Percentiles rank a stretch among this genome's conserved stretches.
phyloP scores from a whole-genome alignment of 768 basidiomycete genomes.

The Filobasidium wieringae region DNA sequence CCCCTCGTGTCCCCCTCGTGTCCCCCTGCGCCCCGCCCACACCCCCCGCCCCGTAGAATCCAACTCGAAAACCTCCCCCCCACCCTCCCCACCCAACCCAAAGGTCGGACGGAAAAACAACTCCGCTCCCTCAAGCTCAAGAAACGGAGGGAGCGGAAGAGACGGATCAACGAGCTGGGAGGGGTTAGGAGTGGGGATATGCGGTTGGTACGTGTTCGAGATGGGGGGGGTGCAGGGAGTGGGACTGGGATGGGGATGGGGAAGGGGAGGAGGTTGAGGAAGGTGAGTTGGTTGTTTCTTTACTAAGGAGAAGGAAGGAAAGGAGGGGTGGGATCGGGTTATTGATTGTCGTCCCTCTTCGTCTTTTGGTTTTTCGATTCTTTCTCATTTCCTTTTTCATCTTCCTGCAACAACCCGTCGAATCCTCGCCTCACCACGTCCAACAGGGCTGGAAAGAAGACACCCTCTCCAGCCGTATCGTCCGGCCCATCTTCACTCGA shows the following conservation, averaged over 20 bases:
- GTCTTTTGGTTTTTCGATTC: too few relatives aligned
- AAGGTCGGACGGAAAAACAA: slow-evolving; percentile 5
- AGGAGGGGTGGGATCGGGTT: slow-evolving; percentile 10
- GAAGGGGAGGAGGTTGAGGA: too few relatives aligned
- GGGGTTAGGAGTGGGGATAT: slow-evolving; percentile 33
- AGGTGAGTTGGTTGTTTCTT: too few relatives aligned
- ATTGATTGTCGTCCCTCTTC: slow-evolving; percentile 10
- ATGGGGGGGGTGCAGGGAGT: too few relatives aligned
- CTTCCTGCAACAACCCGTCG: too few relatives aligned
- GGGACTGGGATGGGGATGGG: too few relatives aligned
- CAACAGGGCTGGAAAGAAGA: slow-evolving; percentile 21
- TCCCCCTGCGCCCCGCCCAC: too few relatives aligned
- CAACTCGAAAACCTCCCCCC: slow-evolving; percentile 8
- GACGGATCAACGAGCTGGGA: slow-evolving; percentile 16
- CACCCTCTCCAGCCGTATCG: slow-evolving; percentile 12
- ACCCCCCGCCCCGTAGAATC: too few relatives aligned
- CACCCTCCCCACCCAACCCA: neutral
- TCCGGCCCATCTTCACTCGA: slow-evolving; percentile 31
- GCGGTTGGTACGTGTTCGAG: slow-evolving; percentile 18
- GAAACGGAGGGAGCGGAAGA: slow-evolving; percentile 19
- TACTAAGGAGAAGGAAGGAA: slow-evolving; percentile 4
- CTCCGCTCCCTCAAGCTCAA: slow-evolving; percentile 6
- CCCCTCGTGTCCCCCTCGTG: neutral
- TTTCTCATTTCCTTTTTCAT: too few relatives aligned
- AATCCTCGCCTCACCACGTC: too few relatives aligned